Evolutionary conservation across 345 rosid species (phyloP).

Genomic region (Geranium brycei): DNA sequence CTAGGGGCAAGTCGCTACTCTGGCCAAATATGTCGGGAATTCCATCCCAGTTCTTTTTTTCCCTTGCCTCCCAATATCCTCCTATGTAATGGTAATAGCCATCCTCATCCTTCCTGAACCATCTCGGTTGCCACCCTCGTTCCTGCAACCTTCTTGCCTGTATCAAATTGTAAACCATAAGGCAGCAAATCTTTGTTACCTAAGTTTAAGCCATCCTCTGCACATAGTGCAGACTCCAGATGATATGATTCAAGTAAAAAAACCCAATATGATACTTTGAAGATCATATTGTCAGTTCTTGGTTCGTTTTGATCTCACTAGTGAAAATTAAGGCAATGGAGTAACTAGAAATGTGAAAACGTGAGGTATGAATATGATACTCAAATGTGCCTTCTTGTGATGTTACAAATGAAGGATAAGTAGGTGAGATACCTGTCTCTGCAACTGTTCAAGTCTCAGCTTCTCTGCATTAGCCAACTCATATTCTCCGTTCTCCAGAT

Average conservation of each 20-base stretch:
- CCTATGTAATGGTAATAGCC: conserved; percentile 71
- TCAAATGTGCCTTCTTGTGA: not conserved
- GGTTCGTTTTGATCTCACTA: too few species aligned
- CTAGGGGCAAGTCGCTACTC: conserved; percentile 26
- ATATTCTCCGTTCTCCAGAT: conserved; percentile 85
- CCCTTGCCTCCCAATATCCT: conserved; percentile 95
- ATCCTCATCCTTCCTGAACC: conserved; percentile 79
- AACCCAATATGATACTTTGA: too few species aligned
- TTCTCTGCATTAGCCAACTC: conserved; percentile 90
- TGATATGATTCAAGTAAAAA: not conserved
- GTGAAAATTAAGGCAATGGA: not conserved
- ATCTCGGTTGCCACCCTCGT: conserved; percentile 95
- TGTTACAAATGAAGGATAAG: not conserved
- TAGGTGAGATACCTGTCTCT: conserved; percentile 66
- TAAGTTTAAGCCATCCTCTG: not conserved
- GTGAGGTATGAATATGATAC: not conserved
- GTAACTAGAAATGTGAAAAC: too few species aligned
- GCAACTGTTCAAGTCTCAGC: conserved; percentile 85
- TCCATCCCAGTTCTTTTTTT: conserved; percentile 49
- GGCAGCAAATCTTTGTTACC: not conserved
- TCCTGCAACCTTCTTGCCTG: conserved; percentile 98
- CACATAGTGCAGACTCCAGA: not conserved
- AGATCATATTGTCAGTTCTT: not conserved
- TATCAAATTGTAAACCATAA: not conserved
- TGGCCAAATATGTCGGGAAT: conserved; percentile 75